Evolutionary conservation across 805 yeast species (phyloP), one percentile per base, ranked within the genome.

Genomic region (Wickerhamomyces bisporus): DNA sequence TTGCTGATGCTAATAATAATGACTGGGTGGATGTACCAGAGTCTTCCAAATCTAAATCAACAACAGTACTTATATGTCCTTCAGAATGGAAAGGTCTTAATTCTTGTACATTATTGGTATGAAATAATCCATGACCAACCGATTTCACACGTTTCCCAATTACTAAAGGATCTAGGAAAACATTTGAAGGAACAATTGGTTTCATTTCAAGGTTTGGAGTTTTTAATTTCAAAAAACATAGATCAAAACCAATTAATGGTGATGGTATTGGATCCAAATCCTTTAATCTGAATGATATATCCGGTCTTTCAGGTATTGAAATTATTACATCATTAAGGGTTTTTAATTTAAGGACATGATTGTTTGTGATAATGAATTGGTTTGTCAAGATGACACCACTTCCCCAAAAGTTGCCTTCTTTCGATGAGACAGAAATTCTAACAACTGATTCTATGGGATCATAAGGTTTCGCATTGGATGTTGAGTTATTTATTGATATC

Each of bases 91-190:
- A 38, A 1, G 60, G 58, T 13, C 18, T 34, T 3, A 53, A 18
- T 8, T 37, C 35, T 6, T 13, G 13, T 2, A n/a, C 8, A 19
- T 41, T 26, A 6, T 40, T 34, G 1, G 47, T 30, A 33, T 41
- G 52, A 31, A 53, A 41, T 13, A 55, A 32, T 0, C 60, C 60
- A 48, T 55, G 44, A 0, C 60, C 58, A 26, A 52, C 42, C 4
- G 60, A 49, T 9, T 32, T 43, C 2, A 55, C 52, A 1, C 34
- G 20, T 23, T 41, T 35, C 1, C 57, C 56, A 34, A 36, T 30
- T 13, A 28, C n/a, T 3, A 52, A 15, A 1, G 49, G 34, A 3
- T 35, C 32, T 7, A 23, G 21, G 25, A 32, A 40, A 13, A 26
- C 14, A 12, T 42, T 35, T 4, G 36, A 30, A 2, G 42, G 13